phyloP scores from a whole-genome alignment of 2,329 filamentous ascomycete genomes.

The Penicillium frequentans region DNA sequence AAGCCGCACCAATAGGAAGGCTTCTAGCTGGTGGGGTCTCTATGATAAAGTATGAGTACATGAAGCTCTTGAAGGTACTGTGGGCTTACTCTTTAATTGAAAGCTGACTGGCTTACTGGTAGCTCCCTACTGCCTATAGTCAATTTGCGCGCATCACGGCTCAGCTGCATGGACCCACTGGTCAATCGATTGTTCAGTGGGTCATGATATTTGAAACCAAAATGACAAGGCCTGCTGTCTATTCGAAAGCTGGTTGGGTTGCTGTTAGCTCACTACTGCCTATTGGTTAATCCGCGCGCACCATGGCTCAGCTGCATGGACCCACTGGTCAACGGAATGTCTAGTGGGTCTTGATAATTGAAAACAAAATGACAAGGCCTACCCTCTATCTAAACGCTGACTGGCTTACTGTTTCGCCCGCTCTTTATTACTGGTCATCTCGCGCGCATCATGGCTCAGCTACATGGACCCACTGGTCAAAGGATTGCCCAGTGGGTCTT shows the following conservation, averaged over 20 bases:
- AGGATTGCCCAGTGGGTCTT: too few relatives aligned
- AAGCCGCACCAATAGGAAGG: background rate
- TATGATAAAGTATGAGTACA: too few relatives aligned
- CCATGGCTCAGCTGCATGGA: background rate
- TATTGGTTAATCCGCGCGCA: background rate
- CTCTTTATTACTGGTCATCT: background rate
- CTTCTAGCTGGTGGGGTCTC: too few relatives aligned
- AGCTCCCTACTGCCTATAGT: background rate
- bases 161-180: background rate
- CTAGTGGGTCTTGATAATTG: background rate
- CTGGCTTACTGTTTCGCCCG: background rate
- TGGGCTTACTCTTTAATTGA: background rate
- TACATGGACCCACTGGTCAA: too few relatives aligned
- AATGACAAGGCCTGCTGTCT: background rate
- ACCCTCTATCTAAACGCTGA: background rate
- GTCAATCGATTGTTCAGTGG: background rate
- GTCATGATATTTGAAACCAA: background rate
- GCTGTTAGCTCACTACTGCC: background rate
- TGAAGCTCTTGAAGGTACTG: too few relatives aligned
- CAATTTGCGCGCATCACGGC: background rate
- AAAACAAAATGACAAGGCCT: background rate
- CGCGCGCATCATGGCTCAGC: too few relatives aligned
- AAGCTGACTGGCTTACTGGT: too few relatives aligned
- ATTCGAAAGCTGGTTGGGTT: background rate
- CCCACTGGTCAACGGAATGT: background rate